Conservation (phyloP, 2,329 filamentous ascomycete species). For the Aspergillus spinulosporus region DNA sequence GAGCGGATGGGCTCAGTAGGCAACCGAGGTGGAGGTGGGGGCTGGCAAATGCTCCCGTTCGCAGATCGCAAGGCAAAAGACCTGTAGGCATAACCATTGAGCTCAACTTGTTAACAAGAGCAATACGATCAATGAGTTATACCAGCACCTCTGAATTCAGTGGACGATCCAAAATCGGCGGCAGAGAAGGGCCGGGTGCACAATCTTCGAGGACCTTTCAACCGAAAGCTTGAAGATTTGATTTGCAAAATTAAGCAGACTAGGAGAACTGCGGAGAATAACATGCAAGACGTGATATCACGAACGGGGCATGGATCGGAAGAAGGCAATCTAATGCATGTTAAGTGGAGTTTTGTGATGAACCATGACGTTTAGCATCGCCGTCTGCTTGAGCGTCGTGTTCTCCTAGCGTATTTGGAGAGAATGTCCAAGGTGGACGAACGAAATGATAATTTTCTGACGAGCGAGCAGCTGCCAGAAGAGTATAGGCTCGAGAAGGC, state of each 20-base stretch:
- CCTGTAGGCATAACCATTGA: background rate
- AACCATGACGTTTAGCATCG: background rate
- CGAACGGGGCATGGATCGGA: background rate
- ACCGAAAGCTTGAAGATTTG: too few relatives aligned
- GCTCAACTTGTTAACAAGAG: too few relatives aligned
- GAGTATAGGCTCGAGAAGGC: background rate
- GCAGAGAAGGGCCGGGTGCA: too few relatives aligned
- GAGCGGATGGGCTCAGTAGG: background rate
- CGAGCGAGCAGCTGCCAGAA: background rate
- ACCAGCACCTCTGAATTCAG: too few relatives aligned
- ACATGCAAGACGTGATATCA: background rate
- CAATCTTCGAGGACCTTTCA: too few relatives aligned
- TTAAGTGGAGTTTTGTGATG: background rate
- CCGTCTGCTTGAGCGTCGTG: background rate
- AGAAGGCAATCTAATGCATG: background rate
- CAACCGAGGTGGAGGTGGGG: background rate
- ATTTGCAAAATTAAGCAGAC: too few relatives aligned
- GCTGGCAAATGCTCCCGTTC: background rate
- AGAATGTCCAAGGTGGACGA: too few relatives aligned
- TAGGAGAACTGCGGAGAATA: background rate
- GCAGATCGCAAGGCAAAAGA: background rate
- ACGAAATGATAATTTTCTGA: background rate
- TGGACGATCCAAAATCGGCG: too few relatives aligned
- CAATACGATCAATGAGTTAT: too few relatives aligned
- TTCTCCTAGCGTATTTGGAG: too few relatives aligned